Percentiles rank a stretch among this genome's conserved stretches.
These are phyloP conservation scores for Lepidium didymum DNA, from an alignment of 345 rosid species.

Conservation along the genomic window DNA sequence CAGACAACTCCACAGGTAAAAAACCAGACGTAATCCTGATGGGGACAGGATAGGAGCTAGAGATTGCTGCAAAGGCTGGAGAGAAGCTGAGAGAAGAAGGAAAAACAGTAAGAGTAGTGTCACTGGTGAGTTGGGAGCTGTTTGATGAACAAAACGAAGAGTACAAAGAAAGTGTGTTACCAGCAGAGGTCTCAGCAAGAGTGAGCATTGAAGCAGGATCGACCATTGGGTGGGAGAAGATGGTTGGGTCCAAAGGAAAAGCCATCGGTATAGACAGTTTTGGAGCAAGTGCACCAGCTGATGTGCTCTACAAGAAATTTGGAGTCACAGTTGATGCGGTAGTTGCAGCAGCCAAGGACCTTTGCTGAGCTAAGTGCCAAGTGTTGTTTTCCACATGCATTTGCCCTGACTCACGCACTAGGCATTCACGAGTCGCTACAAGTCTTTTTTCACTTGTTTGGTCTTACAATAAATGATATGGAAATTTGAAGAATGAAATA, in stretches of 20 bases:
- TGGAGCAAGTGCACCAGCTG: conserved; percentile 91
- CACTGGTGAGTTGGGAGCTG: conserved; percentile 84
- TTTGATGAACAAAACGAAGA: conserved; percentile 56
- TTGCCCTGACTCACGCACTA: not conserved
- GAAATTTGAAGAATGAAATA: not conserved
- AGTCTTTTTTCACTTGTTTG: not conserved
- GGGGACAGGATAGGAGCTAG: conserved; percentile 88
- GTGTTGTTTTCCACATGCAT: not conserved
- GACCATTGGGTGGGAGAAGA: conserved; percentile 79
- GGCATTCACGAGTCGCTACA: not conserved
- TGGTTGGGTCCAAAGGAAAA: conserved; percentile 59
- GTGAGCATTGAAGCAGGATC: conserved; percentile 80
- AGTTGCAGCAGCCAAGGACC: conserved; percentile 50
- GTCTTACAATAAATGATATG: not conserved
- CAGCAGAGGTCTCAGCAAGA: conserved; percentile 56
- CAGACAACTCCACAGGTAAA: conserved; percentile 79
- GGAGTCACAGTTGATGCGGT: conserved; percentile 69
- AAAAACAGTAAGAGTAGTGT: conserved; percentile 77
- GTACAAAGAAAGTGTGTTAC: conserved; percentile 73
- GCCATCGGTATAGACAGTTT: conserved; percentile 70
- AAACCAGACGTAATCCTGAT: conserved; percentile 76
- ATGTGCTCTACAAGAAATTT: conserved; percentile 62
- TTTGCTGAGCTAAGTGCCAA: conserved; percentile 23
- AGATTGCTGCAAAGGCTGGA: conserved; percentile 73
- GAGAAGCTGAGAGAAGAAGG: conserved; percentile 81